phyloP scores from a whole-genome alignment of 495 filamentous ascomycete genomes.

The Haplographium delicatum region DNA sequence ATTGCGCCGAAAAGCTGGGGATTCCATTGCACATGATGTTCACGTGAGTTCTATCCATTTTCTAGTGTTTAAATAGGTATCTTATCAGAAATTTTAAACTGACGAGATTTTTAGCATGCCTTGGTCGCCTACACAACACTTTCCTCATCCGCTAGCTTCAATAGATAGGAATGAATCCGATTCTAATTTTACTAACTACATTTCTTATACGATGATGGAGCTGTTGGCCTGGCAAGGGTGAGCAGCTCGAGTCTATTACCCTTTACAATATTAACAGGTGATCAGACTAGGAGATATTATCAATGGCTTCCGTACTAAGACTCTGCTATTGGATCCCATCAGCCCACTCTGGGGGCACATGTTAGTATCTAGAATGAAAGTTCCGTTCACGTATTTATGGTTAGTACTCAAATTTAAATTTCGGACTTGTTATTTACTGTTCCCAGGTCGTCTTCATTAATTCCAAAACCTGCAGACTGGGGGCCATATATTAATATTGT shows the following conservation, averaged over 20 bases:
- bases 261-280: conserved; percentile 12
- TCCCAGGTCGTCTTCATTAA: conserved; percentile 69
- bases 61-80: conserved; percentile 26
- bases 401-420: conserved; percentile 26
- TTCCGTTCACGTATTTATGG: conserved; percentile 77
- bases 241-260: not conserved
- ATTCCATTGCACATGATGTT: conserved; percentile 80
- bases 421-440: no score
- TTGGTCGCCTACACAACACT: conserved; percentile 47
- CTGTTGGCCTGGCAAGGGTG: conserved; percentile 73
- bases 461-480: conserved; percentile 79
- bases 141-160: conserved; percentile 51
- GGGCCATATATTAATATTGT: conserved; percentile 60
- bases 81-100: not conserved
- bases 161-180: conserved; percentile 45
- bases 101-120: conserved; percentile 49
- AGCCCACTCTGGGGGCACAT: conserved; percentile 61
- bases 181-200: conserved; percentile 57
- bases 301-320: conserved; percentile 61
- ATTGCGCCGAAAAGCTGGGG: conserved; percentile 72
- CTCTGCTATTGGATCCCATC: conserved; percentile 59
- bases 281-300: conserved; percentile 43
- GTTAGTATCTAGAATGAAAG: conserved; percentile 52
- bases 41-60: conserved; percentile 49
- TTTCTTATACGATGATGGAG: conserved; percentile 70